Percentiles rank a stretch among this genome's conserved stretches.
phyloP scores from a whole-genome alignment of 2,329 filamentous ascomycete species.

The Botrytis fabae region DNA sequence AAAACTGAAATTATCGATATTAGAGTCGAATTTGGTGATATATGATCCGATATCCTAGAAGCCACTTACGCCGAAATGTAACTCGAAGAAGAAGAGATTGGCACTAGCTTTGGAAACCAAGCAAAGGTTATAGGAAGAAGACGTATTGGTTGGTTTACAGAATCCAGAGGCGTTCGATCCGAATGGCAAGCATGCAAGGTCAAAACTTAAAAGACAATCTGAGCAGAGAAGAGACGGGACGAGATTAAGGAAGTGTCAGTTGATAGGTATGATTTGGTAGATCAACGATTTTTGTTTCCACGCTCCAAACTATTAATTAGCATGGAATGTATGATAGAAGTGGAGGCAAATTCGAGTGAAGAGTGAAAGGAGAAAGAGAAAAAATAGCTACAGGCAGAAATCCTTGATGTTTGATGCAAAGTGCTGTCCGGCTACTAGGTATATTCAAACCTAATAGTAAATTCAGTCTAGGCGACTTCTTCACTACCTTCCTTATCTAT shows the following conservation, averaged over 20 bases:
- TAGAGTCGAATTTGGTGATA: not conserved
- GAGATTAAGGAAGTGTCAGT: not conserved
- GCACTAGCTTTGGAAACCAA: no score
- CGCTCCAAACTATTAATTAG: not conserved
- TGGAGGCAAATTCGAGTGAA: not conserved
- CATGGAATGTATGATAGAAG: not conserved
- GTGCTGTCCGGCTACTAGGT: not conserved
- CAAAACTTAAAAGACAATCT: no score
- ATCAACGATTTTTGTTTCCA: no score
- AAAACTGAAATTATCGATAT: not conserved
- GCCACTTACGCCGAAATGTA: not conserved
- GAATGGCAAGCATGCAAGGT: no score
- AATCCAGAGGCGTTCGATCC: no score
- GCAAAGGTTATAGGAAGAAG: no score
- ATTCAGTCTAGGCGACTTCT: no score
- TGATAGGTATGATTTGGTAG: not conserved
- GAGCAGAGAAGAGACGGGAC: not conserved
- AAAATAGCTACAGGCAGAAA: not conserved
- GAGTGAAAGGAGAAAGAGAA: not conserved
- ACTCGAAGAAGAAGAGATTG: not conserved
- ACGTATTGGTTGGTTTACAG: no score
- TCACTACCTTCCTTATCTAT: not conserved
- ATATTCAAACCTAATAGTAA: not conserved
- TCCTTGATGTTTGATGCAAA: not conserved
- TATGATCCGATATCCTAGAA: not conserved